phyloP scores from a whole-genome alignment of 805 yeast genomes.

The Sungouiella thailandica region DNA sequence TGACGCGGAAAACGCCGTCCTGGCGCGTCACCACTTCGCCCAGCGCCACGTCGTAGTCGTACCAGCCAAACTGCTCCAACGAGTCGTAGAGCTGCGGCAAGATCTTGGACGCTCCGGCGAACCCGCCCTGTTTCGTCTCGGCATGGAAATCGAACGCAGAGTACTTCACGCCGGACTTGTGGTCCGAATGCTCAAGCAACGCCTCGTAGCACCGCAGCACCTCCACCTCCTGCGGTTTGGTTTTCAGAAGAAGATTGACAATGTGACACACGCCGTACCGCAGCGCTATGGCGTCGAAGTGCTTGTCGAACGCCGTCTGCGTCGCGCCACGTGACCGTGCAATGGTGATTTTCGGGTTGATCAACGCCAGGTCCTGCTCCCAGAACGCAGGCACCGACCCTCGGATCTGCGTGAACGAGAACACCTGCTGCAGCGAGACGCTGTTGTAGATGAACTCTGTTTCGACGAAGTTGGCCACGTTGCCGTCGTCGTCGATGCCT shows the following conservation, averaged over 20 bases:
- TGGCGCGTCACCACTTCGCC: constrained; percentile 66
- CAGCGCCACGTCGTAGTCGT: constrained; percentile 57
- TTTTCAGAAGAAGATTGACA: constrained; percentile 73
- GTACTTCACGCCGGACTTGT: constrained; percentile 35
- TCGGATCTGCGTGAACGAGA: constrained; percentile 82
- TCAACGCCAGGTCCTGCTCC: constrained; percentile 92
- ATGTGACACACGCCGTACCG: constrained; percentile 86
- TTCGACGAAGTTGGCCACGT: constrained; percentile 19
- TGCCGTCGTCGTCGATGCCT: constrained; percentile 18
- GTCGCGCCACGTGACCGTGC: constrained; percentile 91
- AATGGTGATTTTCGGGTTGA: constrained; percentile 85
- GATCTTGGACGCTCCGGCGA: constrained; percentile 73
- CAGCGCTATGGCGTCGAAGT: constrained; percentile 62
- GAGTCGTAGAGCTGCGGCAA: constrained; percentile 61
- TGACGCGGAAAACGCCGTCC: constrained; percentile 86
- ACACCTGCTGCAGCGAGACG: constrained; percentile 44
- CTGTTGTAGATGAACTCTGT: constrained; percentile 73
- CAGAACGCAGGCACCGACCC: constrained; percentile 96
- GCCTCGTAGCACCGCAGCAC: constrained; percentile 61
- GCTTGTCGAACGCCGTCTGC: constrained; percentile 81
- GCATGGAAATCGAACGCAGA: constrained; percentile 93
- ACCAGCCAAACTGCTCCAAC: constrained; percentile 77
- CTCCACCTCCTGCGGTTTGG: constrained; percentile 72
- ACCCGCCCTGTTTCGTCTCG: constrained; percentile 84
- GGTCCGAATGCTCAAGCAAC: constrained; percentile 40